Evolutionary conservation across 148 eudicot species (phyloP), one percentile per base, ranked within the genome.

Genomic region (Pharnaceum exiguum): DNA sequence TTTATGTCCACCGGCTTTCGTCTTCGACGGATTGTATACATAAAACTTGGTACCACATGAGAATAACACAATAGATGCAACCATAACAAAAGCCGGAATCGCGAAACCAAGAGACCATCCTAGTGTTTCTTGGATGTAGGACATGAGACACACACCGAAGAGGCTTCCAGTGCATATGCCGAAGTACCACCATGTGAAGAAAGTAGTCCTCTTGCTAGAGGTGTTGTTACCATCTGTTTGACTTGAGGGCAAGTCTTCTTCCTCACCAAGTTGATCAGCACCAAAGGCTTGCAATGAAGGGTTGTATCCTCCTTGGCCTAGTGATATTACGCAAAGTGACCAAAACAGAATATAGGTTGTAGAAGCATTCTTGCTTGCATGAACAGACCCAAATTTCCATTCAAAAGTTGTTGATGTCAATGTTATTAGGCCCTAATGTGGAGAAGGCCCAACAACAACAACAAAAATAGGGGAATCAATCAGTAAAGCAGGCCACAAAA

Each of bases 141-240:
- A 69, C 98, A 93, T 77, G 19, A 83, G 7, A 2, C 88, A 74
- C 25, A 81, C 77, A 1, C 98, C 98, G 24, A 93, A 36, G 11
- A 93, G 95, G 70, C 90, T 79, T 5, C 98, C 98, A 31, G 59
- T 75, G 59, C 98, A 85, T 3, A 85, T 65, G 10, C 98, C 98
- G 39, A 83, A 88, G 70, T 93, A 93, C 96, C 90, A 93, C 90
- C 90, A 83, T 11, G 89, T 85, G 77, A 93, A 93, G 68, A 93
- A 93, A 40, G 42, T 24, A 9, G 88, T 85, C 60, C 82, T 81
- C 55, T 69, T 78, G 40, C 47, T 59, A 5, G 86, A 67, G 30
- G 15, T 64, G 24, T 32, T 51, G 22, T 39, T 38, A 4, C 68
- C 44, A 29, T 77, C 74, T 5, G 60, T 62, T 50, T 71, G 71